Percentiles rank a stretch among this genome's conserved stretches.
Conservation (phyloP, 192 early-diverging fungal species). For the Coemansia sp. region DNA sequence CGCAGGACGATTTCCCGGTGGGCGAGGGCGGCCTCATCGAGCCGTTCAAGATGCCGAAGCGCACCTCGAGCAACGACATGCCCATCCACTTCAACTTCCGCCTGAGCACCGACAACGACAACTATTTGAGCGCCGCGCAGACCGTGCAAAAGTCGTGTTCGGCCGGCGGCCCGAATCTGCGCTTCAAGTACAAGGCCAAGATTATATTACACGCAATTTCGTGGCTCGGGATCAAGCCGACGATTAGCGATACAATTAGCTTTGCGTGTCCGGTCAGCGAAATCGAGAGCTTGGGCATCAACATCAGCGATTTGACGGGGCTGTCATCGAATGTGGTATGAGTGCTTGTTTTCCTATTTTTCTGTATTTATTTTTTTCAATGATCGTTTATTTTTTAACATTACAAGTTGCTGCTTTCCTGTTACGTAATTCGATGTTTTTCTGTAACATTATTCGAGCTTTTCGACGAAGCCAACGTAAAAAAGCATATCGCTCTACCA, state of each 20-base stretch:
- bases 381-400: no score
- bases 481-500: no score
- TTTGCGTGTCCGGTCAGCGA: slow-evolving; percentile 49
- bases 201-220: slow-evolving; percentile 48
- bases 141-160: slow-evolving; percentile 41
- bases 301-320: slow-evolving; percentile 42
- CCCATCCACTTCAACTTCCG: slow-evolving; percentile 48
- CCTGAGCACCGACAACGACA: slow-evolving; percentile 36
- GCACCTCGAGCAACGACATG: slow-evolving; percentile 35
- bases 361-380: no score
- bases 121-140: slow-evolving; percentile 35
- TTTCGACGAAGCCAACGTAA: no score
- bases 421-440: no score
- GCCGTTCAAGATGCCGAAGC: slow-evolving; percentile 51
- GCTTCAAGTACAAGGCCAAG: slow-evolving; percentile 51
- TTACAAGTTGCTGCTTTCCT: no score
- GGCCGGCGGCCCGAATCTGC: slow-evolving; percentile 29
- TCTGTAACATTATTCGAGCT: no score
- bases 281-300: slow-evolving; percentile 46
- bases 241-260: slow-evolving; percentile 41
- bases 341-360: no score
- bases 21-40: slow-evolving; percentile 39
- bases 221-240: slow-evolving; percentile 54
- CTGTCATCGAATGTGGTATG: no score
- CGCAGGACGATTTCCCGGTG: slow-evolving; percentile 44